Evolutionary conservation across 768 basidiomycete species (phyloP), one percentile per base, ranked within the genome.

Genomic region (Gelatoporia subvermispora): DNA sequence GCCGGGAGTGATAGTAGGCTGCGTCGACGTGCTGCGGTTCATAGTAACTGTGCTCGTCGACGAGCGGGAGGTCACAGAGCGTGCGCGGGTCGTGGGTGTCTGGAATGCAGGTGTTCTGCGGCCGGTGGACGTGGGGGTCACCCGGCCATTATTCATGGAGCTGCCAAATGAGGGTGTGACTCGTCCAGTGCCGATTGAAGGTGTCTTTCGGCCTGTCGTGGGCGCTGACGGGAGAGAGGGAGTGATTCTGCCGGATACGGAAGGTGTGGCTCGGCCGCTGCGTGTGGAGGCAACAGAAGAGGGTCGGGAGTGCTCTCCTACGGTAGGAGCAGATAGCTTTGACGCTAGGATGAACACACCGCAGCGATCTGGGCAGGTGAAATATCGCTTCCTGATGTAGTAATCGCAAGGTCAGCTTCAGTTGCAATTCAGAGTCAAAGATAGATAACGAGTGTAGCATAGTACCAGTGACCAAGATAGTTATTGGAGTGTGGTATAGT

Each of bases 301-400:
- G 0, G 93, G 88, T 15, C 91, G 77, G 47, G 57, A 67, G 2
- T 73, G 76, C 11, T 68, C 61, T 15, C 83, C 79, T 17, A 82
- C 81, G 3, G 87, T 91, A 5, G 88, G 82, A 4, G 80, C 59
- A 2, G 92, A 88, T 17, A 99, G 79, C 64, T 96, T 96, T 28
- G 79, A 69, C 1, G 82, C 72, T 5, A 88, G 81, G 18, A 95
- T 86, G 62, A 98, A 99, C 35, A 99, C 90, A 22, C 95, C 95
- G 52, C 92, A 94, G 39, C 81, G 77, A 0, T 82, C 80, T 16
- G 90, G 80, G 65, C 94, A 97, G 1, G 70, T 57, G 57, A 99
- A 99, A 65, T 99, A 97, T 58, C 76, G 81, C 40, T 79, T 78
- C 36, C 93, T 94, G 58, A 18, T 23, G 24, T 17, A 7, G 5